A percentile compares a stretch with the other conserved stretches of the same genome.
phyloP scores from a whole-genome alignment of 257 asterid species.

The Ilex asprella region DNA sequence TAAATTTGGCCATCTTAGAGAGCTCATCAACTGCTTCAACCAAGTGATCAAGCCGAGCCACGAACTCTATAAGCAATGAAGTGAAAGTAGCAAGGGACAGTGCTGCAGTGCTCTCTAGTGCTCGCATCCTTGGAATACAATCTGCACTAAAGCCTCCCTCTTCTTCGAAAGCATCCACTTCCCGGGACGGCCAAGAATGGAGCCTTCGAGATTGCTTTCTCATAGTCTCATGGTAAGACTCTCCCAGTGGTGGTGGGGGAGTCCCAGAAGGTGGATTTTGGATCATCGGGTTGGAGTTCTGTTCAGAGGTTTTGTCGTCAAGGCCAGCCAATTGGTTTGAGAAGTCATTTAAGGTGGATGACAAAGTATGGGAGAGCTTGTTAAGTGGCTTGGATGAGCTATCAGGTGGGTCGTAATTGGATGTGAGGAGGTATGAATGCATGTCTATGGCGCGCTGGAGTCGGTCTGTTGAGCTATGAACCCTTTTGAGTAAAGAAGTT shows the following conservation, averaged over 20 bases:
- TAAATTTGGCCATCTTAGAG: conserved; percentile 52
- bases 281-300: conserved; percentile 11
- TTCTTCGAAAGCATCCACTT: conserved; percentile 45
- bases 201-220: conserved; percentile 58
- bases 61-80: conserved; percentile 55
- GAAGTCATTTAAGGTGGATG: conserved; percentile 26
- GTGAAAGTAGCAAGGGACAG: conserved; percentile 58
- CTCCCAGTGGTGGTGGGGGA: conserved; percentile 18
- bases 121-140: conserved; percentile 34
- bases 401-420: conserved; percentile 19
- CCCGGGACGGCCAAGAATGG: conserved; percentile 61
- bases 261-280: conserved; percentile 4
- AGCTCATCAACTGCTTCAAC: conserved; percentile 62
- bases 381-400: conserved; percentile 21
- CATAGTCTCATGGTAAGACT: conserved; percentile 40
- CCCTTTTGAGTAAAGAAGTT: conserved; percentile 35
- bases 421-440: conserved; percentile 55
- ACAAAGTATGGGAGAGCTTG: conserved; percentile 22
- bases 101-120: conserved; percentile 48
- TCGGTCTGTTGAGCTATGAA: conserved; percentile 37
- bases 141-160: conserved; percentile 30
- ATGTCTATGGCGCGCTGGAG: conserved; percentile 51
- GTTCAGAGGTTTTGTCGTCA: conserved; percentile 15
- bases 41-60: conserved; percentile 66
- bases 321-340: conserved; percentile 20